Conservation (phyloP, 805 yeast species). For the Kuraishia floccosa region DNA sequence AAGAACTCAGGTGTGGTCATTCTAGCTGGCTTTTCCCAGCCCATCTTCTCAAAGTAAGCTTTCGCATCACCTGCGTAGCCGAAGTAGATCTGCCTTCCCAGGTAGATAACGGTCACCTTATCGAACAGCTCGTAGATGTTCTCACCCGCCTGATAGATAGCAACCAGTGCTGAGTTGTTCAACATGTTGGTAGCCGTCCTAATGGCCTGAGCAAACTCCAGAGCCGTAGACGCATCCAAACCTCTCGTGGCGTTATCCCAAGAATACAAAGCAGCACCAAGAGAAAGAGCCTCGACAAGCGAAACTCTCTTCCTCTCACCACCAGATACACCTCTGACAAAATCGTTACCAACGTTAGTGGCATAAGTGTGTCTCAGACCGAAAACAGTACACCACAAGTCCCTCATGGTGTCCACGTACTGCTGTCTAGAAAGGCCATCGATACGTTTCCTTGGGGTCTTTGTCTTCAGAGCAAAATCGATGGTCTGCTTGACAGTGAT, state of each 20-base stretch:
- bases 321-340: slow-evolving; percentile 60
- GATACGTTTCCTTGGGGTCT: slow-evolving; percentile 49
- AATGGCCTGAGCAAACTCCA: slow-evolving; percentile 59
- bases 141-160: slow-evolving; percentile 60
- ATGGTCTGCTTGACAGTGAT: slow-evolving; percentile 67
- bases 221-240: slow-evolving; percentile 74
- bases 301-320: slow-evolving; percentile 84
- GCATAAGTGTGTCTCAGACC: slow-evolving; percentile 48
- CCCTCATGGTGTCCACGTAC: slow-evolving; percentile 30
- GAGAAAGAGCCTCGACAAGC: slow-evolving; percentile 64
- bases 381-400: slow-evolving; percentile 31
- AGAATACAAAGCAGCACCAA: slow-evolving; percentile 52
- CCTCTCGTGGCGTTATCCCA: slow-evolving; percentile 87
- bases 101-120: slow-evolving; percentile 46
- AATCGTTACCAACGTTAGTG: slow-evolving; percentile 34
- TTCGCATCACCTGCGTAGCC: slow-evolving; percentile 49
- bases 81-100: slow-evolving; percentile 48
- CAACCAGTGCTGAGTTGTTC: slow-evolving; percentile 47
- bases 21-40: slow-evolving; percentile 49
- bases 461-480: slow-evolving; percentile 56
- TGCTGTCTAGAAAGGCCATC: slow-evolving; percentile 33
- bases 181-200: slow-evolving; percentile 45
- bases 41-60: slow-evolving; percentile 50
- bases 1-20: slow-evolving; percentile 67
- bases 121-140: slow-evolving; percentile 53